Conservation (phyloP, 495 filamentous ascomycete species). For the Aspergillus indologenus region DNA sequence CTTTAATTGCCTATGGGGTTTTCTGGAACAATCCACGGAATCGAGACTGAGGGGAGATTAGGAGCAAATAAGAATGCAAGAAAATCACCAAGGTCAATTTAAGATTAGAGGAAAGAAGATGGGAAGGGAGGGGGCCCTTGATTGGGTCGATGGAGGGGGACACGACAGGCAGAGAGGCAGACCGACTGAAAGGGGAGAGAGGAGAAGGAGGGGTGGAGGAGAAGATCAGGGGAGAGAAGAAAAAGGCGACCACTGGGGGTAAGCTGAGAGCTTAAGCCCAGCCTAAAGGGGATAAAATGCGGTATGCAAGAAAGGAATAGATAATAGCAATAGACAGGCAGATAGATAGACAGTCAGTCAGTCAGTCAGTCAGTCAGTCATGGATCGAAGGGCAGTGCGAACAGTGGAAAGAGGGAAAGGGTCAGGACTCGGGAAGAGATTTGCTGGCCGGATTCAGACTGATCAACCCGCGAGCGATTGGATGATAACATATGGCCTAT, state of each 20-base stretch:
- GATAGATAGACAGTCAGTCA: too few species aligned
- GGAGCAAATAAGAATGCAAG: not conserved
- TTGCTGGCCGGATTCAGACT: slow-evolving; percentile 32
- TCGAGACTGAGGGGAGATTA: not conserved
- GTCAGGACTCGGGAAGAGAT: slow-evolving; percentile 28
- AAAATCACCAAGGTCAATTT: not conserved
- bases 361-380: too few species aligned
- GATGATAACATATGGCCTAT: slow-evolving; percentile 33
- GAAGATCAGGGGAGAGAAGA: slow-evolving; percentile 17
- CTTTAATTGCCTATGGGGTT: slow-evolving; percentile 5
- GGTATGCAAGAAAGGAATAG: not conserved
- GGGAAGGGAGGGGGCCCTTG: not conserved
- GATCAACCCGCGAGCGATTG: slow-evolving; percentile 34
- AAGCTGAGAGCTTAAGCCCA: not conserved
- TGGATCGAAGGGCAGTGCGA: slow-evolving; percentile 13
- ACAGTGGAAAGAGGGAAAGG: slow-evolving; percentile 21
- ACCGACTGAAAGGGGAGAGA: slow-evolving; percentile 13
- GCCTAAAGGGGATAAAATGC: not conserved
- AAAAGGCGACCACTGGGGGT: slow-evolving; percentile 10
- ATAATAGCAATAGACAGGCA: not conserved
- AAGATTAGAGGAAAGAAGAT: not conserved
- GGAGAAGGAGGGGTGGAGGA: slow-evolving; percentile 4
- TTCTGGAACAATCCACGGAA: slow-evolving; percentile 6
- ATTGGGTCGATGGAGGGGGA: slow-evolving; percentile 5
- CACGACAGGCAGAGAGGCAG: slow-evolving; percentile 1